Percentiles rank a stretch among this genome's conserved stretches.
Conservation (phyloP, 108 stramenopile genomes). For the Schizochytrium sp. region DNA sequence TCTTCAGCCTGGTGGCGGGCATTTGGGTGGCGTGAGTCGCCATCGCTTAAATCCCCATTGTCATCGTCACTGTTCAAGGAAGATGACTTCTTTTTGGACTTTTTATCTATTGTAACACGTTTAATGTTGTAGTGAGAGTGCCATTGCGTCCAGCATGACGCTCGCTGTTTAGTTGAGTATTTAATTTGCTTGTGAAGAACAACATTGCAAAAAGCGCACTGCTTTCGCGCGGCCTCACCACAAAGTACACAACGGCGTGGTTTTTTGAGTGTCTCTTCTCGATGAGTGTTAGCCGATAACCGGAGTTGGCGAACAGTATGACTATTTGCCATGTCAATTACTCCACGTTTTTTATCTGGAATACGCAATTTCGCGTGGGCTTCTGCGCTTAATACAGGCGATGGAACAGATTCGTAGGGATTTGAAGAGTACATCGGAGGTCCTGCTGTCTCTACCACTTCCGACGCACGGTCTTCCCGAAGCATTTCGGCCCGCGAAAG, state of each 20-base stretch:
- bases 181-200: slow-evolving; percentile 22
- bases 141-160: slow-evolving; percentile 37
- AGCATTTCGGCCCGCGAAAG: neutral
- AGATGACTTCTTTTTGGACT: neutral
- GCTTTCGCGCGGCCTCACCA: slow-evolving; percentile 34
- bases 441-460: neutral
- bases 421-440: neutral
- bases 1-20: no score
- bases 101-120: neutral
- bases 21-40: no score
- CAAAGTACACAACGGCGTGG: slow-evolving; percentile 8
- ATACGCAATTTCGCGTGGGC: neutral
- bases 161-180: neutral
- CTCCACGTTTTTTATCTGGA: neutral
- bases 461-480: neutral
- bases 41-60: no score
- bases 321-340: slow-evolving; percentile 1
- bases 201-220: slow-evolving; percentile 37
- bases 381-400: neutral
- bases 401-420: neutral
- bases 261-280: neutral
- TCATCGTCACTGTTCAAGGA: no score
- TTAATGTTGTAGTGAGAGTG: slow-evolving; percentile 1
- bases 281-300: neutral
- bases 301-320: neutral